Conservation (phyloP, 163 green algal genomes). For the Scenedesmus sp. region DNA sequence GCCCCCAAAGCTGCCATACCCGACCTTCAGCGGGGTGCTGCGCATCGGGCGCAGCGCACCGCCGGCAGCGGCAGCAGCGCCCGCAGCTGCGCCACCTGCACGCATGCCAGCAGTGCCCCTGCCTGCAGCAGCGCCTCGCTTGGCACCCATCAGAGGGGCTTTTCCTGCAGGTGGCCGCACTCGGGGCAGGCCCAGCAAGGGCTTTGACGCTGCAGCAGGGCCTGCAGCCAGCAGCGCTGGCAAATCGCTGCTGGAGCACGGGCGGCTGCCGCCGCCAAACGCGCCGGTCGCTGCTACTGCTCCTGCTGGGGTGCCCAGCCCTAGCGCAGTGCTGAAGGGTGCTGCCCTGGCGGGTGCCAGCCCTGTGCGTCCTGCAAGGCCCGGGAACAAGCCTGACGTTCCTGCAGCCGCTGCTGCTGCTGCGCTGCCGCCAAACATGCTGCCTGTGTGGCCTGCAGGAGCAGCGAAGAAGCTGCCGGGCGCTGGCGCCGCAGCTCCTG, state of each 20-base stretch:
- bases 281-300: background rate
- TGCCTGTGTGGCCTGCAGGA: background rate
- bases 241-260: background rate
- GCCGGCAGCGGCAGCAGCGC: background rate
- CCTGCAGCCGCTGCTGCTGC: background rate
- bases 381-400: background rate
- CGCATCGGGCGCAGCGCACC: slow-evolving; percentile 29
- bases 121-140: background rate
- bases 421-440: slow-evolving; percentile 21
- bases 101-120: background rate
- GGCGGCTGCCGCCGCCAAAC: background rate
- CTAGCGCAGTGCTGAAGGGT: background rate
- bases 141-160: slow-evolving; percentile 39
- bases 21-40: slow-evolving; percentile 24
- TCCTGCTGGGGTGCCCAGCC: background rate
- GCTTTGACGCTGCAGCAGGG: background rate
- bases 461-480: background rate
- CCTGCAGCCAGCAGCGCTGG: background rate
- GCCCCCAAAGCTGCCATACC: no score
- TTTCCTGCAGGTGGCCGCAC: background rate
- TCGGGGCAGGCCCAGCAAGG: slow-evolving; percentile 20
- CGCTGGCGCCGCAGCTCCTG: background rate
- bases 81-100: background rate
- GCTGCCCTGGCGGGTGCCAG: background rate
- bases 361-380: background rate